A percentile compares a stretch with the other conserved stretches of the same genome.
Conservation (phyloP, 2,329 filamentous ascomycete species). For the Sporothrix brunneoviolacea region DNA sequence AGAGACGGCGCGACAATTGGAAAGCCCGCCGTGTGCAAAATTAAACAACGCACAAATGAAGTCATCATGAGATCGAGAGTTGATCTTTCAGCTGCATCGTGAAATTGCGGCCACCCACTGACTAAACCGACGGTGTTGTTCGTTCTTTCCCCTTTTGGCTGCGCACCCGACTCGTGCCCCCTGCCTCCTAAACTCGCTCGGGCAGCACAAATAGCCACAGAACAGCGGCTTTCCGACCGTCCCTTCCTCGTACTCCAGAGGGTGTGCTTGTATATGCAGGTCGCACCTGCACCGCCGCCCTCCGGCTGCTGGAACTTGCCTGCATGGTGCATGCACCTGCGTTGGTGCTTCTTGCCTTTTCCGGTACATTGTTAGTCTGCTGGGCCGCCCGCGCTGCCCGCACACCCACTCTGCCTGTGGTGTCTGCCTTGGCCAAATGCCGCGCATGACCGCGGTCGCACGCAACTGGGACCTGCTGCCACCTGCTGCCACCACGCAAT, state of each 20-base stretch:
- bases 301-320: slow-evolving; percentile 13
- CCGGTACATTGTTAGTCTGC: neutral
- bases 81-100: slow-evolving; percentile 3
- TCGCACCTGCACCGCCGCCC: slow-evolving; percentile 16
- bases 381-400: neutral
- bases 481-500: too few relatives aligned
- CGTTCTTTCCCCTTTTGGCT: slow-evolving; percentile 8
- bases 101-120: neutral
- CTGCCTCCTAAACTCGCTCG: neutral
- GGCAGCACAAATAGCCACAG: neutral
- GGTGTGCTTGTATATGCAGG: slow-evolving; percentile 13
- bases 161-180: neutral
- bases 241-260: too few relatives aligned
- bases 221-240: too few relatives aligned
- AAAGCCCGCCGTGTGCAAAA: too few relatives aligned
- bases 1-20: too few relatives aligned
- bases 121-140: neutral
- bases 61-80: too few relatives aligned
- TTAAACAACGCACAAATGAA: too few relatives aligned
- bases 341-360: slow-evolving; percentile 5
- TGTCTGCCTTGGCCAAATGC: slow-evolving; percentile 13
- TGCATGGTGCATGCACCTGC: neutral
- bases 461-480: too few relatives aligned
- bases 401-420: neutral
- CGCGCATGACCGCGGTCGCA: slow-evolving; percentile 5